These are phyloP conservation scores for Magnusiomyces clavatus DNA, from an alignment of 1,139 yeast genomes.

Conservation along the genomic window DNA sequence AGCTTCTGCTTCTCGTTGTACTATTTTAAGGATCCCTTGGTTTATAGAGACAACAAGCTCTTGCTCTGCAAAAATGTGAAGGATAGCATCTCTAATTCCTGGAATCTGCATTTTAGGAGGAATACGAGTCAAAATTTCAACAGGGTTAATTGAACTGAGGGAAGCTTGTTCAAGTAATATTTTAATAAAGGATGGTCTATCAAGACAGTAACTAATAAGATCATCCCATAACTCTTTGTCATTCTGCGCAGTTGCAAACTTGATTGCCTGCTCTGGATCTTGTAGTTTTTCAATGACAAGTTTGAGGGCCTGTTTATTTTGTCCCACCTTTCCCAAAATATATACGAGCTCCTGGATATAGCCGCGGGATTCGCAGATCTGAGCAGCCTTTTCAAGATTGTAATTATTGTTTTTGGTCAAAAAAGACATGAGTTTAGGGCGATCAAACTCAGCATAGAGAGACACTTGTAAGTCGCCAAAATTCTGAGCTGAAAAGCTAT, in stretches of 20 bases:
- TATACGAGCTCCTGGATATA: constrained; percentile 68
- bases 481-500: constrained; percentile 44
- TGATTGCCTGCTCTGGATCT: constrained; percentile 75
- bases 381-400: constrained; percentile 60
- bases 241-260: constrained; percentile 65
- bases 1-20: constrained; percentile 49
- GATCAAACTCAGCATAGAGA: constrained; percentile 56
- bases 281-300: constrained; percentile 68
- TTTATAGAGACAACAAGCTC: constrained; percentile 53
- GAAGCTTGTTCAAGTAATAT: constrained; percentile 59
- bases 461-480: constrained; percentile 62
- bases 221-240: constrained; percentile 76
- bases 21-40: constrained; percentile 52
- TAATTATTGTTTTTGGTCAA: constrained; percentile 49
- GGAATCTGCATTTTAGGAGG: constrained; percentile 55
- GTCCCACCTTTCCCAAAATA: constrained; percentile 77
- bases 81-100: constrained; percentile 55
- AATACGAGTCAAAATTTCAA: constrained; percentile 56
- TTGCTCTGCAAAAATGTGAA: constrained; percentile 57
- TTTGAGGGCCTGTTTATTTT: constrained; percentile 62
- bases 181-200: constrained; percentile 64
- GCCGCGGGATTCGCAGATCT: constrained; percentile 48
- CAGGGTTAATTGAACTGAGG: constrained; percentile 48
- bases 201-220: constrained; percentile 61
- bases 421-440: constrained; percentile 47